Evolutionary conservation across 129 eudicot genomes (phyloP), one percentile per base, ranked within the genome.

Genomic region (Saussurea involucrata): DNA sequence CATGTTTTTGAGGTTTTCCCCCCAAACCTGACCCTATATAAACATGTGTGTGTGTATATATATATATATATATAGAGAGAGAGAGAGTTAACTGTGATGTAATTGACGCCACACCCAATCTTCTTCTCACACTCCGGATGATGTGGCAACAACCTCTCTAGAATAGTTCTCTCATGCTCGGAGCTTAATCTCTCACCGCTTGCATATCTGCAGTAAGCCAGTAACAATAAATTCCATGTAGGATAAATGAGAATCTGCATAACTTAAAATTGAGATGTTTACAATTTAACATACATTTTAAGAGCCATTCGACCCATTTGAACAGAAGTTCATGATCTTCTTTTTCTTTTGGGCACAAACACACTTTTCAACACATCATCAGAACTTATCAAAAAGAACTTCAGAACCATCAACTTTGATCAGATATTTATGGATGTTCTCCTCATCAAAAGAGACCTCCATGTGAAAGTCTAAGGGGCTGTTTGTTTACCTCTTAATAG

Each of bases 121-220:
- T 95, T 95, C 90, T 88, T 82, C 64, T 85, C 92, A 24, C 78
- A 84, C 65, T 92, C 95, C 0, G 99, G 99, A 87, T 95, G 99
- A 76, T 86, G 83, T 18, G 97, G 96, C 78, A 95, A 92, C 90
- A 95, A 75, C 76, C 91, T 89, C 74, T 88, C 90, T 73, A 90
- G 57, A 66, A 95, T 88, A 73, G 92, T 83, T 74, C 82, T 85
- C 86, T 95, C 93, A 79, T 95, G 97, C 76, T 89, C 91, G 10
- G 96, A 89, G 75, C 85, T 87, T 83, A 92, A 82, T 60, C 85
- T 90, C 78, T 95, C 96, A 13, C 99, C 99, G 77, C 85, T 79
- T 78, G 78, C 84, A 82, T 93, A 93, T 78, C 98, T 93, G 85
- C 75, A 83, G 60, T 33, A 63, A 75, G 90, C 84, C 75, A 83